phyloP scores from a whole-genome alignment of 73 alveolate species.

The Breviolum minutum region DNA sequence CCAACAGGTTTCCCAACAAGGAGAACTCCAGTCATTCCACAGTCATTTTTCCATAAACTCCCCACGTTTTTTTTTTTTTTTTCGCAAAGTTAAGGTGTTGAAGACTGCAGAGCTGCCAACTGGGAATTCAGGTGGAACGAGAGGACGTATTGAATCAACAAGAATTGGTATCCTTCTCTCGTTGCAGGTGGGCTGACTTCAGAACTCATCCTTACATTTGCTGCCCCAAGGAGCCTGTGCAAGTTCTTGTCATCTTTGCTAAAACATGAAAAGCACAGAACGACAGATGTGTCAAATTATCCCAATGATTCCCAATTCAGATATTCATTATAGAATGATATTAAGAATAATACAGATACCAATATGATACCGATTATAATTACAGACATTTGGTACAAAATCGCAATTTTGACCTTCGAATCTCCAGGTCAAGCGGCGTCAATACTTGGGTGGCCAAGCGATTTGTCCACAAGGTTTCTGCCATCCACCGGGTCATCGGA shows the following conservation, averaged over 20 bases:
- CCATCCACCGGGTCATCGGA: background rate
- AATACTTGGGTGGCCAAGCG: conserved; percentile 80
- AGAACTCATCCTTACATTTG: conserved; percentile 92
- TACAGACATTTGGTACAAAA: background rate
- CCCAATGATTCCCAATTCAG: too few species aligned
- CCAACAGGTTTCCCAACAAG: background rate
- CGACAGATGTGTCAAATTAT: too few species aligned
- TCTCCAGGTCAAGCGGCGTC: conserved; percentile 46
- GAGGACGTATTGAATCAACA: background rate
- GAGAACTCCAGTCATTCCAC: background rate
- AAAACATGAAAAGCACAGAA: too few species aligned
- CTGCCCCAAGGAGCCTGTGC: conserved; percentile 91
- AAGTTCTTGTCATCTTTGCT: too few species aligned
- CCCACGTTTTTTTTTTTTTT: too few species aligned
- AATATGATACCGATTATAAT: too few species aligned
- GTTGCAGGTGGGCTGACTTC: conserved; percentile 91
- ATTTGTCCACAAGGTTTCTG: conserved; percentile 53
- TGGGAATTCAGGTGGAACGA: conserved; percentile 67
- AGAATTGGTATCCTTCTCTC: too few species aligned
- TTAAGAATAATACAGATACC: too few species aligned
- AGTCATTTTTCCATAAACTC: background rate
- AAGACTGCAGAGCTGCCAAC: conserved; percentile 48
- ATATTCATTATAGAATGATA: too few species aligned
- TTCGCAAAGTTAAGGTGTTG: conserved; percentile 5
- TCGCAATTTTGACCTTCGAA: background rate